Conservation (phyloP, 2,329 filamentous ascomycete genomes). For the Alternaria gaisen region DNA sequence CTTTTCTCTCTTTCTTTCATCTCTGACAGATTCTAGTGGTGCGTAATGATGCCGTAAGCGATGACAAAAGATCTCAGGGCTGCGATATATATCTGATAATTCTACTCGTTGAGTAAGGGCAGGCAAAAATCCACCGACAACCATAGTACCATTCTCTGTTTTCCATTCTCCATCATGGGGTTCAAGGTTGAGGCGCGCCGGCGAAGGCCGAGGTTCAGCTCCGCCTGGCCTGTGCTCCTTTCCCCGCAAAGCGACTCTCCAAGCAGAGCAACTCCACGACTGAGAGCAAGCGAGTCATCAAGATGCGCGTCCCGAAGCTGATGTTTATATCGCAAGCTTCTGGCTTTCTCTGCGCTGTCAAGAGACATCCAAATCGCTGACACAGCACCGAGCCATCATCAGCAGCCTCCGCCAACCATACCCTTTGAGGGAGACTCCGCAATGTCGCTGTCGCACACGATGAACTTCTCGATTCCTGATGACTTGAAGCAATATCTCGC, state of each 20-base stretch:
- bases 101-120: too few species aligned
- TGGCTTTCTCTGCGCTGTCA: background rate
- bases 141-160: too few species aligned
- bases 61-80: too few species aligned
- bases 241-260: constrained; percentile 26
- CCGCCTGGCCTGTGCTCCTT: constrained; percentile 23
- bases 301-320: constrained; percentile 29
- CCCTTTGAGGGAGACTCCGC: background rate
- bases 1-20: too few species aligned
- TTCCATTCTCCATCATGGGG: too few species aligned
- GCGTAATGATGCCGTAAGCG: too few species aligned
- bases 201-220: constrained; percentile 10
- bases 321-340: constrained; percentile 14
- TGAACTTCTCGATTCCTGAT: constrained; percentile 61
- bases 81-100: too few species aligned
- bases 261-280: constrained; percentile 27
- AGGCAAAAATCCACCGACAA: too few species aligned
- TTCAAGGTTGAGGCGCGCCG: background rate
- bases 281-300: constrained; percentile 36
- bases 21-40: too few species aligned
- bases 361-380: constrained; percentile 17
- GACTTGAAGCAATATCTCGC: constrained; percentile 60
- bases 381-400: background rate
- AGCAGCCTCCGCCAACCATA: background rate
- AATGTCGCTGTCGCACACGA: constrained; percentile 14